Evolutionary conservation across 2,329 filamentous ascomycete species (phyloP), one percentile per base, ranked within the genome.

Genomic region (Calonectria ilicicola): DNA sequence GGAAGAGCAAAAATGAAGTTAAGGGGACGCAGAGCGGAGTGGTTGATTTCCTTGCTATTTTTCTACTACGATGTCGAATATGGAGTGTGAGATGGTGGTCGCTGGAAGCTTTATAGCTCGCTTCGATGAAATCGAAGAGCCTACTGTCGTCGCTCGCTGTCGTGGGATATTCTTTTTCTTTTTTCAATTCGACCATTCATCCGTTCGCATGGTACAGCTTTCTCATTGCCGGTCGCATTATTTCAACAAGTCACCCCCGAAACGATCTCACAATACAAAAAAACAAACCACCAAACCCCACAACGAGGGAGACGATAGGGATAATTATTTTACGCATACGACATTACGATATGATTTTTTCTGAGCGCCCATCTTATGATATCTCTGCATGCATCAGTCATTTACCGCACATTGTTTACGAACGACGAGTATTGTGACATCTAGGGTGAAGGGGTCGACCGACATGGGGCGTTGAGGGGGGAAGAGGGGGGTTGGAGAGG

Each of bases 271-370:
- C 42, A 63, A 46, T 23, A 67, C 60, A 49, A 78, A 72, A 23
- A 64, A 32, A 32, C 5, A 32, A 32, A 65, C 70, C 49, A 72
- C 72, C 70, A 46, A 72, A 72, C 69, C 72, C 49, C 70, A 29
- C 17, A 9, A 67, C 63, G 76, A 66, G 68, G 74, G 76, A 72
- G 65, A 29, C 27, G 51, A 65, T 56, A 67, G 67, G 69, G 58
- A 63, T 72, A 35, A 58, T 69, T 32, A 69, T 72, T 69, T 70
- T n/a, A 73, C 71, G 56, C 71, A 65, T 71, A 78, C 73, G 77
- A 80, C 69, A 78, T 80, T 60, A 76, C 69, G 76, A 78, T 77
- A 70, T 75, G 70, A 62, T 73, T 77, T 60, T 60, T 69, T 77
- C 75, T 49, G 73, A 77, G 74, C 73, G 72, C 67, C 44, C 63